Conservation (phyloP, 2,329 filamentous ascomycete genomes). For the Dactylellina drechsleri region DNA sequence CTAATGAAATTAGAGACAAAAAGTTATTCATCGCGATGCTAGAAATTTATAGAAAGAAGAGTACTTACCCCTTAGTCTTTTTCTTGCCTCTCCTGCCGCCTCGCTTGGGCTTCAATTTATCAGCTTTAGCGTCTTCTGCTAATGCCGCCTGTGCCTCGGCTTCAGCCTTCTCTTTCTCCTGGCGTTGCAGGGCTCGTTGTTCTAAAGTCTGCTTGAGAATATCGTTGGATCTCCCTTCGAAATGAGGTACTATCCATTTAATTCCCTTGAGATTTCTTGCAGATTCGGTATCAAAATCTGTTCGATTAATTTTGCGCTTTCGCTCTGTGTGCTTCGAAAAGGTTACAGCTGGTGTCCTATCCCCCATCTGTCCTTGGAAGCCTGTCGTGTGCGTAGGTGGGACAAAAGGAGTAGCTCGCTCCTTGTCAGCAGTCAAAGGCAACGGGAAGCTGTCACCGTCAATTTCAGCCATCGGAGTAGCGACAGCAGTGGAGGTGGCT, state of each 20-base stretch:
- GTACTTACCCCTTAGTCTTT: slow-evolving; percentile 45
- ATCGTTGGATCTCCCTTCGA: slow-evolving; percentile 38
- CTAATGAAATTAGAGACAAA: slow-evolving; percentile 5
- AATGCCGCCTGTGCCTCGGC: slow-evolving; percentile 35
- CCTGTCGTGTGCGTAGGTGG: slow-evolving; percentile 14
- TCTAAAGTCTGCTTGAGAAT: slow-evolving; percentile 43
- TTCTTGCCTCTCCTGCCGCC: slow-evolving; percentile 44
- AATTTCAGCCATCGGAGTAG: slow-evolving; percentile 46
- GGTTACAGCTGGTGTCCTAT: not conserved
- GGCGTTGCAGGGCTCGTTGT: slow-evolving; percentile 20
- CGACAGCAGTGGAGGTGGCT: slow-evolving; percentile 21
- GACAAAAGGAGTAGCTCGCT: not conserved
- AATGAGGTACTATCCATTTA: slow-evolving; percentile 47
- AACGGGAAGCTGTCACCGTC: slow-evolving; percentile 28
- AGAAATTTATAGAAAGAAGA: not conserved
- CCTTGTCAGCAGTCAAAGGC: slow-evolving; percentile 20
- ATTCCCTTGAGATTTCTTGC: slow-evolving; percentile 39
- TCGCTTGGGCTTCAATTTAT: slow-evolving; percentile 37
- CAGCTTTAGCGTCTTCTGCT: slow-evolving; percentile 33
- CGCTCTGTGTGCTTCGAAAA: slow-evolving; percentile 40
- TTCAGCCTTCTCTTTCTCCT: slow-evolving; percentile 39
- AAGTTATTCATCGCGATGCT: not conserved
- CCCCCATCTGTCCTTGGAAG: slow-evolving; percentile 19
- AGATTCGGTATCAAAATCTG: slow-evolving; percentile 8
- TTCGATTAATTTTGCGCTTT: slow-evolving; percentile 20